Evolutionary conservation across 2,329 filamentous ascomycete species (phyloP), one percentile per base, ranked within the genome.

Genomic region (Beauveria varroae): DNA sequence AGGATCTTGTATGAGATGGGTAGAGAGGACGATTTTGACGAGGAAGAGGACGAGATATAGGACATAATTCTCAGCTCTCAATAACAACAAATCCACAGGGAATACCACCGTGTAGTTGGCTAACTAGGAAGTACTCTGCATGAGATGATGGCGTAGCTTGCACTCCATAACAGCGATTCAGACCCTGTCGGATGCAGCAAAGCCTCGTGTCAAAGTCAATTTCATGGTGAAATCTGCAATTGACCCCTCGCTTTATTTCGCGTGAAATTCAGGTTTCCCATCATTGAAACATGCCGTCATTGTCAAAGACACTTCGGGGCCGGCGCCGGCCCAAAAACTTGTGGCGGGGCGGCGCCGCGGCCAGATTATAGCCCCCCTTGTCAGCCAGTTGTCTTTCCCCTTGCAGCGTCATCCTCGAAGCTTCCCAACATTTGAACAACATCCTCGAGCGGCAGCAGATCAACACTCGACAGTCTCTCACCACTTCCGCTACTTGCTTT

Each of bases 1-100:
- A 83, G 93, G 63, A 99, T 99, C 66, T 71, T 99, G 69, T 99
- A 99, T 72, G 93, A 98, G 68, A 96, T 98, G 90, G 93, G 93
- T 1, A 84, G 86, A 64, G 95, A 98, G 76, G 95, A 99, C 74
- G 92, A 98, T 72, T 98, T 97, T 76, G 93, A 96, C 67, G 93
- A 96, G 63, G 92, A 96, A 70, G 92, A 97, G 69, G 93, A 97
- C 75, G 93, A 97, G 75, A 92, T 93, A 66, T 93, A 57, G 54
- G 22, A 22, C 5, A 22, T 3, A 16, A 12, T 37, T 24, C 10
- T n/a, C 30, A 0, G 16, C 9, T 37, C 4, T 37, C 1, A n/a
- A 57, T 3, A 5, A 8, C 10, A 20, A 4, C 22, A 16, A 16
- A n/a, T 7, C 22, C n/a, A 28, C 6, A 12, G 5, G 18, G 10